Evolutionary conservation across 257 asterid genomes (phyloP), one percentile per base, ranked within the genome.

Genomic region (Leonotis leonurus): DNA sequence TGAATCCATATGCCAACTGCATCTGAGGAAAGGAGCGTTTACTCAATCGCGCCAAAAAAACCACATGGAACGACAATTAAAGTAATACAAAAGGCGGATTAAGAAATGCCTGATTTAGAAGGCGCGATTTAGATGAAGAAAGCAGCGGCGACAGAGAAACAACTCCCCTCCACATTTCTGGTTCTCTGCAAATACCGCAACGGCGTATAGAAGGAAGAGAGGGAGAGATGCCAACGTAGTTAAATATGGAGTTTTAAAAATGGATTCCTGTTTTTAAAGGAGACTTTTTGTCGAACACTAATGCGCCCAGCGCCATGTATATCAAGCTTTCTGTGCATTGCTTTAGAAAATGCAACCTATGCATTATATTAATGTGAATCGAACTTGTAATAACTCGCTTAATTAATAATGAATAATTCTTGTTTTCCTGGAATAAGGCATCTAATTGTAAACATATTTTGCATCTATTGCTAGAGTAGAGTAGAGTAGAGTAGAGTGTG

Each of bases 81-180:
- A 29, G 11, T 8, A 56, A 45, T 17, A 13, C 24, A 57, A 65
- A 29, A 25, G 3, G 70, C 18, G 30, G 62, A 37, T 45, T 65
- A 26, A 0, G 10, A 51, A 48, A 46, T 70, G 79, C 97, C 76
- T 80, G 95, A 72, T 76, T 67, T 37, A 70, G 77, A 53, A 73
- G 73, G 40, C 81, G 70, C 57, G 77, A 74, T 61, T 77, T 71
- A 49, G 85, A 68, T 29, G 77, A 75, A 27, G 80, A 76, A 74
- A 79, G 41, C 50, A 78, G 71, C 50, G 74, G 73, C 63, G 82
- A 79, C 8, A 81, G 78, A 65, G 85, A 76, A 66, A 70, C 70
- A 40, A 68, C 75, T 62, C 91, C 95, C 83, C 85, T 73, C 95
- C 94, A 87, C 97, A 89, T 89, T 68, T 73, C 78, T 44, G 75